Base-by-base conservation (phyloP, 495 filamentous ascomycete species). In the Sabuloglossum arenarium region DNA sequence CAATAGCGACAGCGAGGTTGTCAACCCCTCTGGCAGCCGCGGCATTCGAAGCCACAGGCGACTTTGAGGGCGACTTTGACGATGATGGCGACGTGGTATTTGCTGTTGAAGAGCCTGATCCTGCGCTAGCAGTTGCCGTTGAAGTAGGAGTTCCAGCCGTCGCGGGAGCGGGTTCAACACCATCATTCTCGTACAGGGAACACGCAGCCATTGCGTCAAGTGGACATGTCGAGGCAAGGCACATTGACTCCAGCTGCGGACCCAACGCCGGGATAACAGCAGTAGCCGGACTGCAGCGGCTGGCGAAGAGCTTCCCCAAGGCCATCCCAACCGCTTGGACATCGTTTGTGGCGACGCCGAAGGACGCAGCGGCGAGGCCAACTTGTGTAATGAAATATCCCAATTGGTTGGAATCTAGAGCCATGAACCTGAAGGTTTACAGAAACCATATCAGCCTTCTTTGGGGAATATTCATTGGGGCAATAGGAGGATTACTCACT, bases 341-440 rank as follows among this genome's bases (percentile, higher is more conserved):
- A 59, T 77, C 75, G 0, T 58, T 58, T 8, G 56, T 31, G 24
- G 71, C 65, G 39, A 79, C 74, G 24, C 76, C 76, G 51, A 78
- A 78, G 24, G 72, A 75, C 16, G 69, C 62, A 28, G 72, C 73
- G 19, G 73, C 63, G 1, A 74, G 60, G 10, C 64, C 73, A 54
- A 78, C 71, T 61, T 79, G 76, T 25, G 63, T 34, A 62, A 79
- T 72, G 68, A 78, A 79, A 63, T 76, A 77, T 27, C 67, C 68
- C 31, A 77, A 55, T 58, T 79, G 62, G 58, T 62, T 58, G 14
- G 63, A 29, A 60, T 73, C 66, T 54, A 79, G 71, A 27, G 66
- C 68, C 76, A 79, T 79, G 69, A 72, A 79, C 58, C 69, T 71
- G 58, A 2, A 1, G 34, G 34, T 14, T 6, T 37, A 12, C 19